Percentiles rank a stretch among this genome's conserved stretches.
phyloP scores from a whole-genome alignment of 2,329 filamentous ascomycete species.

The Colletotrichum tofieldiae region DNA sequence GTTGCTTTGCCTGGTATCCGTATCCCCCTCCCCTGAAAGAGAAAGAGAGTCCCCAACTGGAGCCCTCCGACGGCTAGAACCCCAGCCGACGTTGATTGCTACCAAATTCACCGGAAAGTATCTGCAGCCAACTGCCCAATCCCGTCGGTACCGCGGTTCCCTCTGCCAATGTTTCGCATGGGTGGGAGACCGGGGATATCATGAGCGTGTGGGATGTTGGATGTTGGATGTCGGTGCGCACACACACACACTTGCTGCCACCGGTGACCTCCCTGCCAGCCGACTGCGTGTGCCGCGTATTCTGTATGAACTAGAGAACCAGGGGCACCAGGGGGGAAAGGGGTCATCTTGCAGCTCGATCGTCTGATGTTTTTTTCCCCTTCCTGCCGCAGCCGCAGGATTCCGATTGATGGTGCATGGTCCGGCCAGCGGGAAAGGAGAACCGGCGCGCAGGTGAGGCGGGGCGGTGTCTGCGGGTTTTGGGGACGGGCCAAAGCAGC shows the following conservation, averaged over 20 bases:
- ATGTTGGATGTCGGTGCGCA: constrained; percentile 14
- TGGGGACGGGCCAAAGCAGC: not conserved
- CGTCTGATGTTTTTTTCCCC: constrained; percentile 34
- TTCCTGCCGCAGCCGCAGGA: constrained; percentile 28
- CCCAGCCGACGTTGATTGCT: not conserved
- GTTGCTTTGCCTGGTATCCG: constrained; percentile 7
- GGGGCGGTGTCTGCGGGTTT: not conserved
- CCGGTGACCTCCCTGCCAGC: not conserved
- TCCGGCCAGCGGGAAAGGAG: constrained; percentile 13
- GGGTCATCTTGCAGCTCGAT: constrained; percentile 34
- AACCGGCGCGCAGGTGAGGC: constrained; percentile 1
- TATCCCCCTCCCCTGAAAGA: not conserved
- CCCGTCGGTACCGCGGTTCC: not conserved
- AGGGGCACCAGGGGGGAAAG: not conserved
- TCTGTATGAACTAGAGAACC: constrained; percentile 15
- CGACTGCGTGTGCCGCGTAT: not conserved
- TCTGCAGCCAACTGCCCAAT: not conserved
- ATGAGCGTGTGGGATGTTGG: constrained; percentile 12
- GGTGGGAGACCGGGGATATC: constrained; percentile 8
- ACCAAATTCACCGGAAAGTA: not conserved
- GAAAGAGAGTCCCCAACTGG: not conserved
- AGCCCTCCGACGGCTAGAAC: not conserved
- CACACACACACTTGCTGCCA: not conserved
- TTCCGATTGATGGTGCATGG: constrained; percentile 25
- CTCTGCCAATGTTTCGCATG: constrained; percentile 3